These are phyloP conservation scores for Rhodosporidiobolus sp. DNA, from an alignment of 768 basidiomycete species.

Conservation along the genomic window DNA sequence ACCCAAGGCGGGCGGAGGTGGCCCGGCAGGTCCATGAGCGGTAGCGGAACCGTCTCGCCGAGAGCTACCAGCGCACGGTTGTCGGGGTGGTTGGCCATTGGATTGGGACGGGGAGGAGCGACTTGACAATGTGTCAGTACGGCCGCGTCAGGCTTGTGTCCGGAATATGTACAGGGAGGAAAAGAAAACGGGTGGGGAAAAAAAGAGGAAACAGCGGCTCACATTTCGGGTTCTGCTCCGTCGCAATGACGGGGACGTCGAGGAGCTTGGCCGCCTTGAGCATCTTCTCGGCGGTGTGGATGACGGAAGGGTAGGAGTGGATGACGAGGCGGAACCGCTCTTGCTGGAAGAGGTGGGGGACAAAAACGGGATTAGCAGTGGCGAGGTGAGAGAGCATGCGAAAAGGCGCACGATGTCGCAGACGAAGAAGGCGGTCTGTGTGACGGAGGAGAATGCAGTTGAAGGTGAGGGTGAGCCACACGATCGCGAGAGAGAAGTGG, in stretches of 20 bases:
- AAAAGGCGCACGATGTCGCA: conserved; percentile 82
- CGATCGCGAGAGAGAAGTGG: not conserved
- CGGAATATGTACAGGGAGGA: conserved; percentile 3
- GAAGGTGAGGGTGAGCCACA: not conserved
- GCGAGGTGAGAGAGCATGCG: not conserved
- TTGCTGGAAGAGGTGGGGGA: conserved; percentile 42
- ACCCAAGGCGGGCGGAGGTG: conserved; percentile 45
- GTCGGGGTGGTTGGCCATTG: not conserved
- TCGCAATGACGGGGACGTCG: conserved; percentile 68
- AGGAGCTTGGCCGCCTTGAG: conserved; percentile 54
- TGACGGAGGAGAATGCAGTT: not conserved
- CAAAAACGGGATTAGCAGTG: conserved; percentile 43
- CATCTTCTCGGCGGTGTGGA: conserved; percentile 70
- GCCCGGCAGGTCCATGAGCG: conserved; percentile 53
- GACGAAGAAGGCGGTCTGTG: conserved; percentile 62
- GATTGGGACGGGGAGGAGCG: conserved; percentile 1
- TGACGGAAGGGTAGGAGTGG: conserved; percentile 66
- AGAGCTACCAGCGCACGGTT: conserved; percentile 54
- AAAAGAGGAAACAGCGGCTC: conserved; percentile 27
- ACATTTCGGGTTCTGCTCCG: conserved; percentile 82
- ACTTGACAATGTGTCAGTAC: conserved; percentile 6
- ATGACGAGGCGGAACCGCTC: conserved; percentile 53
- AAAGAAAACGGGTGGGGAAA: conserved; percentile 2
- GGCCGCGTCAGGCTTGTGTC: conserved; percentile 1
- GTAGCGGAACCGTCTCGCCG: conserved; percentile 63